Percentiles rank a stretch among this genome's conserved stretches.
These are phyloP conservation scores for Parathielavia hyrcaniae DNA, from an alignment of 495 filamentous ascomycete genomes.

Conservation along the genomic window DNA sequence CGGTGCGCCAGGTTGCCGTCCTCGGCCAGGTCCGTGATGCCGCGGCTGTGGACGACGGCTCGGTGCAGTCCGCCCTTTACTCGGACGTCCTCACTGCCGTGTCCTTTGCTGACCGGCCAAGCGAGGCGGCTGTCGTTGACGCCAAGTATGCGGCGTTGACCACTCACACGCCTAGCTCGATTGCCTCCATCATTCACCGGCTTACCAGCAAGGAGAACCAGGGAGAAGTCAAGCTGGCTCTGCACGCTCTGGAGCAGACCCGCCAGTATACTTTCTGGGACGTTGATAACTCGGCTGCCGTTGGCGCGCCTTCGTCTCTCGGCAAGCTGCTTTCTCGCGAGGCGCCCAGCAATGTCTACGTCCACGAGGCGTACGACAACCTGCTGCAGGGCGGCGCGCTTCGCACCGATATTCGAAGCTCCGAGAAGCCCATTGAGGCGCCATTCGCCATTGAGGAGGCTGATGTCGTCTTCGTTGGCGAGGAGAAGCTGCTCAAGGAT, in stretches of 20 bases:
- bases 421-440: slow-evolving; percentile 73
- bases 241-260: slow-evolving; percentile 41
- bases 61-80: slow-evolving; percentile 74
- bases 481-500: slow-evolving; percentile 68
- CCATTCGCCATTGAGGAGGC: slow-evolving; percentile 73
- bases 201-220: slow-evolving; percentile 57
- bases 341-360: slow-evolving; percentile 67
- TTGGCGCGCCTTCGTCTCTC: slow-evolving; percentile 57
- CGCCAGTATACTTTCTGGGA: slow-evolving; percentile 95
- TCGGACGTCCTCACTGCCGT: slow-evolving; percentile 81
- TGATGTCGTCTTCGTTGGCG: slow-evolving; percentile 70
- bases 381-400: slow-evolving; percentile 76
- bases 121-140: slow-evolving; percentile 60
- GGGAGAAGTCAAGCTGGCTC: slow-evolving; percentile 44
- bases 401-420: slow-evolving; percentile 79
- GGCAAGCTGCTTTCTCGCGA: slow-evolving; percentile 69
- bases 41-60: slow-evolving; percentile 56
- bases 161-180: slow-evolving; percentile 71
- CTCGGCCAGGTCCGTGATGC: slow-evolving; percentile 54
- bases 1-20: slow-evolving; percentile 64
- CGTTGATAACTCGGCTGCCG: slow-evolving; percentile 63
- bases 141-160: slow-evolving; percentile 82
- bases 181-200: slow-evolving; percentile 49
- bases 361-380: slow-evolving; percentile 74
- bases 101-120: slow-evolving; percentile 61